Conservation (phyloP, 306 rosid genomes). For the Quercus bicolor region DNA sequence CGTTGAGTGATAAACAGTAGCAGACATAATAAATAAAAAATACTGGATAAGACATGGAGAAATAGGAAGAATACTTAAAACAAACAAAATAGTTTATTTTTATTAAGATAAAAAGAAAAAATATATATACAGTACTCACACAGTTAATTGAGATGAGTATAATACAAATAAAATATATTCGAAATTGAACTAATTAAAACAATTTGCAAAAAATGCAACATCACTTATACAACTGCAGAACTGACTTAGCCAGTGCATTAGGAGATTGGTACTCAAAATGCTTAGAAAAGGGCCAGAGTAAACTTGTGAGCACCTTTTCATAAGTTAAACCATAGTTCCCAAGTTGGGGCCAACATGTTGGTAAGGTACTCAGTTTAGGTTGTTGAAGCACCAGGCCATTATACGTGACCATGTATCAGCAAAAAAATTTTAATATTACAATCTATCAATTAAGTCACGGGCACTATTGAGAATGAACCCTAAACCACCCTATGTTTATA, state of each 20-base stretch:
- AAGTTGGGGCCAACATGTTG: neutral
- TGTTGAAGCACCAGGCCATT: neutral
- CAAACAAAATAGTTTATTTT: neutral
- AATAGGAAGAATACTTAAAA: neutral
- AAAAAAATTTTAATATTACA: neutral
- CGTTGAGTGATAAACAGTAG: neutral
- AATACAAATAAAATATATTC: neutral
- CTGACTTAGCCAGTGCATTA: neutral
- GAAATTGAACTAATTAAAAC: neutral
- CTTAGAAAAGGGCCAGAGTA: neutral
- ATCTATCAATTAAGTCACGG: neutral
- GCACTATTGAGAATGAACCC: neutral
- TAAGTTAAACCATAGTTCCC: neutral
- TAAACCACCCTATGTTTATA: neutral
- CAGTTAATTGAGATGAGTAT: neutral
- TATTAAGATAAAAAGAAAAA: neutral
- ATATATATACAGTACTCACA: neutral
- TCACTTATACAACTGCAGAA: neutral
- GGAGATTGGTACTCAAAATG: neutral
- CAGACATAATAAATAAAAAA: neutral
- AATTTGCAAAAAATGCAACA: neutral
- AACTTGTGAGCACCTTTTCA: neutral
- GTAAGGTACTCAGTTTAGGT: too few relatives aligned
- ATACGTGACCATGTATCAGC: neutral
- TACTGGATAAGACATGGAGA: neutral